Base-by-base conservation (phyloP, 139 green algal genomes). In the Haematococcus sp. region DNA sequence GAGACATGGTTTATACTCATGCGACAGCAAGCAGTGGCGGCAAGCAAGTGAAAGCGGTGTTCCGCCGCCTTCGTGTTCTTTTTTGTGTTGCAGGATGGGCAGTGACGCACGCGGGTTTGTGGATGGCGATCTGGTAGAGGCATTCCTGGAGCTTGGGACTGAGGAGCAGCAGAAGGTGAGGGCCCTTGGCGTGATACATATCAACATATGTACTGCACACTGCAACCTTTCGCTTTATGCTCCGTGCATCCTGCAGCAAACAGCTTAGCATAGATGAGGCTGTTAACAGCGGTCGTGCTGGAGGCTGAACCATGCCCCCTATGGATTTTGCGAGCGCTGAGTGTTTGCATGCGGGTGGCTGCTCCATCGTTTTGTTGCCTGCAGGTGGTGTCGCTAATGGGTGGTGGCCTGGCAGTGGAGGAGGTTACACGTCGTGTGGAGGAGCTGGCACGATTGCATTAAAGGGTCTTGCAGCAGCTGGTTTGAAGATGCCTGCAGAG, bases 81-180 rank as follows among this genome's bases (percentile, higher is more conserved):
- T 7, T 49, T 7, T 49, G 7, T 7, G 40, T 7, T 11, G 11
- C 40, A 49, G 40, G 40, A 11, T 49, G 40, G 52, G 52, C 22
- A 33, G 13, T 5, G 71, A 84, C 15, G 72, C 58, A 13, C 76
- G 73, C 1, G 83, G 85, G 58, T 98, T 99, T 68, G 74, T 99
- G 17, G 95, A 99, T 63, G 95, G 95, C 0, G 95, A 99, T 76
- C 77, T 99, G 4, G 87, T 99, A 1, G 95, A 99, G 86, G 49
- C 83, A 30, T 97, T 97, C 69, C 71, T 98, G 35, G 95, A 99
- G 75, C 81, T 98, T 30, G 77, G 74, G 3, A 68, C 71, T 2
- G 76, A 91, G 52, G 49, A 63, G 11, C 51, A 51, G 28, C 2
- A 59, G 27, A 32, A 68, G 59, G 58, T 76, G n/a, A 11, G 51